Evolutionary conservation across 225 moss, liverwort and hornwort species (phyloP).

Genomic region (Antitrichia curtipendula): DNA sequence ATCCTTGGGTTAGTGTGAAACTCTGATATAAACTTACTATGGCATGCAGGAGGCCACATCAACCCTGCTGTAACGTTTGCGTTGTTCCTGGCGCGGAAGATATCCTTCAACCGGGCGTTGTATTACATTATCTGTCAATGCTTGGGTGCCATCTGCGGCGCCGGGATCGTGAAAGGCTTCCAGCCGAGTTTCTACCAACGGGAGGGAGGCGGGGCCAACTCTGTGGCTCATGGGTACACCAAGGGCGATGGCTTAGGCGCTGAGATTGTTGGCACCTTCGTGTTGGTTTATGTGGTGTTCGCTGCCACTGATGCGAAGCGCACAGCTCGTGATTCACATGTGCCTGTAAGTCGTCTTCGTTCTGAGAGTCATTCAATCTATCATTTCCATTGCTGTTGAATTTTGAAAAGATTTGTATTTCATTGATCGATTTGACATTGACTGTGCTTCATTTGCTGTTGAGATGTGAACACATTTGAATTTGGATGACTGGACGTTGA

Average conservation of each 20-base stretch:
- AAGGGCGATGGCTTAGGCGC: conserved; percentile 21
- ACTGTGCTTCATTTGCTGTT: not conserved
- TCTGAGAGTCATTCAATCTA: too few relatives aligned
- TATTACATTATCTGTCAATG: conserved; percentile 28
- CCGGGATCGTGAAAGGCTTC: conserved; percentile 27
- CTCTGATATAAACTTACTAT: not conserved
- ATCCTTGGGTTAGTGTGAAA: not conserved
- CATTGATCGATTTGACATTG: not conserved
- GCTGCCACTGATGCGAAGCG: conserved; percentile 38
- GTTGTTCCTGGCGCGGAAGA: conserved; percentile 26
- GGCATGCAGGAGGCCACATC: conserved; percentile 22
- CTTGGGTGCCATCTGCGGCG: conserved; percentile 30
- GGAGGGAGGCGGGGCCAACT: conserved; percentile 9
- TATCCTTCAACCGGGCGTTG: conserved; percentile 18
- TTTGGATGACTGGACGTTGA: not conserved
- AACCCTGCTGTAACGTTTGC: not conserved
- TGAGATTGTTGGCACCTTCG: conserved; percentile 36
- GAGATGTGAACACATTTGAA: not conserved
- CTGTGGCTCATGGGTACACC: conserved; percentile 11
- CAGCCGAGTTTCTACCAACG: conserved; percentile 7
- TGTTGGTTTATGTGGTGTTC: conserved; percentile 42
- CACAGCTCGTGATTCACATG: conserved; percentile 30
- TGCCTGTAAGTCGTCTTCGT: conserved; percentile 16
- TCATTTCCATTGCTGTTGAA: not conserved
- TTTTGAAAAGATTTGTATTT: not conserved